These are phyloP conservation scores for Amanita muscaria DNA, from an alignment of 768 basidiomycete genomes.

Conservation along the genomic window DNA sequence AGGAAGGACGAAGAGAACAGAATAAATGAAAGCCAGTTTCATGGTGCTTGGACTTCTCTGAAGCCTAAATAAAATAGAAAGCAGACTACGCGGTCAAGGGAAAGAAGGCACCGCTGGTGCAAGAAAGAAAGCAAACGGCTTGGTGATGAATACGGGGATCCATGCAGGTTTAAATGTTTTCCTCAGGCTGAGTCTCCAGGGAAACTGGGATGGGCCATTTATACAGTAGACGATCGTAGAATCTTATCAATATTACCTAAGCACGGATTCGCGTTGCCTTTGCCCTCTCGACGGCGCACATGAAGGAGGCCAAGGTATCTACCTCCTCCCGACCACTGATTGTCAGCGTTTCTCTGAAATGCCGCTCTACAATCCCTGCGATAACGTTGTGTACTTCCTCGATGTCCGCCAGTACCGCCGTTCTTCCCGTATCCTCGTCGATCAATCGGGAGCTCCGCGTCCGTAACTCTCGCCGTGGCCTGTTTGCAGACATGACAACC, in stretches of 20 bases:
- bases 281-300: conserved; percentile 63
- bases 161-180: neutral
- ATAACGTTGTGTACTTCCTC: conserved; percentile 59
- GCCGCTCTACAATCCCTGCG: conserved; percentile 61
- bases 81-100: conserved; percentile 15
- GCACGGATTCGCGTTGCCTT: conserved; percentile 22
- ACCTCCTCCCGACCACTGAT: conserved; percentile 58
- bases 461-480: conserved; percentile 57
- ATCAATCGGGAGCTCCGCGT: conserved; percentile 64
- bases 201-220: no score
- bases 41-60: conserved; percentile 41
- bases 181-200: neutral
- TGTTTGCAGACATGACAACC: conserved; percentile 52
- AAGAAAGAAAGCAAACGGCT: conserved; percentile 18
- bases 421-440: conserved; percentile 52
- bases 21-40: conserved; percentile 39
- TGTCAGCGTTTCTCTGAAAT: conserved; percentile 53
- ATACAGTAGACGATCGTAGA: no score
- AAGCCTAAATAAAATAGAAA: conserved; percentile 28
- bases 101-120: conserved; percentile 48
- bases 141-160: conserved; percentile 17
- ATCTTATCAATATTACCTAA: neutral
- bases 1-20: conserved; percentile 31
- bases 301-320: conserved; percentile 74
- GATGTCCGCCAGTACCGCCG: conserved; percentile 63